These are phyloP conservation scores for Paraphoma chrysanthemicola DNA, from an alignment of 2,329 filamentous ascomycete species.

Conservation along the genomic window DNA sequence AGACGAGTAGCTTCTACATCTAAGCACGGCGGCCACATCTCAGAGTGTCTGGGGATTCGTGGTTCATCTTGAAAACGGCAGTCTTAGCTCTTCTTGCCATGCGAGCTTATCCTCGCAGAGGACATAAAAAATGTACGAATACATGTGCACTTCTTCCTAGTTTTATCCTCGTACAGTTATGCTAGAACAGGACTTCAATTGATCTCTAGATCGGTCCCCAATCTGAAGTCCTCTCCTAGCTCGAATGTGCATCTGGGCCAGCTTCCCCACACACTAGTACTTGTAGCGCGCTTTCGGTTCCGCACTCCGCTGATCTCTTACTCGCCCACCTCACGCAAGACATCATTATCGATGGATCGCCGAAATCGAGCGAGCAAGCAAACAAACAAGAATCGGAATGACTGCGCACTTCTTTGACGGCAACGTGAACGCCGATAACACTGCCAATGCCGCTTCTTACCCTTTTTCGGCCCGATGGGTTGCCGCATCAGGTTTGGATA, in stretches of 20 bases:
- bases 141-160: no score
- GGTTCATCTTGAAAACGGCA: no score
- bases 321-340: background rate
- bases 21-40: no score
- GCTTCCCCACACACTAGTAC: background rate
- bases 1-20: conserved; percentile 66
- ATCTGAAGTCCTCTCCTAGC: background rate
- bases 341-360: background rate
- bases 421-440: background rate
- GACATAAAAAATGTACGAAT: no score
- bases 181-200: no score
- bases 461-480: background rate
- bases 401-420: background rate
- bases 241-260: background rate
- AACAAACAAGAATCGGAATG: background rate
- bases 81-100: background rate
- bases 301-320: background rate
- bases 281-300: background rate
- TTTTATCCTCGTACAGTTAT: no score
- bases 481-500: background rate
- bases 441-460: background rate
- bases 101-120: no score
- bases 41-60: no score
- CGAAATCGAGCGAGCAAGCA: background rate
- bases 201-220: no score